These are phyloP conservation scores for Hypoxylon lenormandii DNA, from an alignment of 495 filamentous ascomycete genomes.

Conservation along the genomic window DNA sequence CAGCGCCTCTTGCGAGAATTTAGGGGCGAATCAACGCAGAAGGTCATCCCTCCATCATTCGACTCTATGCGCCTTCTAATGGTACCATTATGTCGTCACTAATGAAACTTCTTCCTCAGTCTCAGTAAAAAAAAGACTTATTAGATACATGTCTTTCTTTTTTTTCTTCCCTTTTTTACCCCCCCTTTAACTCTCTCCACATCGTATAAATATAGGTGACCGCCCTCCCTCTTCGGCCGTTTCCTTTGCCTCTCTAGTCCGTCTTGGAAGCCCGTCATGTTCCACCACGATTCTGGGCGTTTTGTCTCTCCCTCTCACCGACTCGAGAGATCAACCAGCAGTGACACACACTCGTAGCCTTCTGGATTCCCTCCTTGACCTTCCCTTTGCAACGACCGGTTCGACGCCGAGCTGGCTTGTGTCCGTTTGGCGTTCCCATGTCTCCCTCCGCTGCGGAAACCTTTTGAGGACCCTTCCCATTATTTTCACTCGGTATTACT, in stretches of 20 bases:
- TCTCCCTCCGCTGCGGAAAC: slow-evolving; percentile 10
- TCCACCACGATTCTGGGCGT: slow-evolving; percentile 12
- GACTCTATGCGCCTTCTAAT: slow-evolving; percentile 30
- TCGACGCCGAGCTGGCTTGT: slow-evolving; percentile 20
- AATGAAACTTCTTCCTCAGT: slow-evolving; percentile 28
- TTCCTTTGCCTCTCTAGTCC: slow-evolving; percentile 30
- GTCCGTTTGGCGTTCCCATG: slow-evolving; percentile 17
- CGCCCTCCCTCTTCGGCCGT: slow-evolving; percentile 13
- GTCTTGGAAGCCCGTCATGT: slow-evolving; percentile 29
- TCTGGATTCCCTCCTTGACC: slow-evolving; percentile 4
- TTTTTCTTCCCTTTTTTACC: slow-evolving; percentile 2
- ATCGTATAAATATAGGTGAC: slow-evolving; percentile 29
- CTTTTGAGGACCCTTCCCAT: slow-evolving; percentile 6
- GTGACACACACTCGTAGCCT: background rate
- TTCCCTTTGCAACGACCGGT: slow-evolving; percentile 34
- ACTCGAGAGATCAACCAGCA: slow-evolving; percentile 13
- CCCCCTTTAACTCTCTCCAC: too few species aligned
- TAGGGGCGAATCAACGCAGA: slow-evolving; percentile 37
- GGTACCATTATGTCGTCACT: slow-evolving; percentile 48
- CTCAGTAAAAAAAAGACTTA: background rate
- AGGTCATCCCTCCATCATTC: slow-evolving; percentile 36
- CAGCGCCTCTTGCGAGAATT: slow-evolving; percentile 37
- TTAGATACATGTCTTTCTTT: background rate
- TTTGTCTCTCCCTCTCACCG: slow-evolving; percentile 10
- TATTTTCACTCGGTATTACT: slow-evolving; percentile 23